phyloP scores from a whole-genome alignment of 768 basidiomycete species.

The Mycena belliarum region DNA sequence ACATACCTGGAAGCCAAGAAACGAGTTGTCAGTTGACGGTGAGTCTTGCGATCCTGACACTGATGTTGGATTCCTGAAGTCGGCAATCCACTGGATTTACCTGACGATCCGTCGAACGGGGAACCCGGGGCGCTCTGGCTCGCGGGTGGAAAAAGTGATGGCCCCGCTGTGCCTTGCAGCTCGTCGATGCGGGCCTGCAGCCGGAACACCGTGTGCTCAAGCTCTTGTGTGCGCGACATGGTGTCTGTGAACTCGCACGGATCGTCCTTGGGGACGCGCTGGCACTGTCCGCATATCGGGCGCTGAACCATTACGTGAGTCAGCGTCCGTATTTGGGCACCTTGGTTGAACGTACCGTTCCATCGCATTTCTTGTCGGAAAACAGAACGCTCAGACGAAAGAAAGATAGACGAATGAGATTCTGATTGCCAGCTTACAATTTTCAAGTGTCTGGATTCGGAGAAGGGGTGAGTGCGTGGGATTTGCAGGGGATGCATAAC shows the following conservation, averaged over 20 bases:
- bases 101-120: constrained; percentile 19
- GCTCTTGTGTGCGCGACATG: constrained; percentile 34
- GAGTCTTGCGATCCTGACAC: not conserved
- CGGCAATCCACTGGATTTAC: constrained; percentile 28
- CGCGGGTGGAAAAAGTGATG: constrained; percentile 17
- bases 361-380: constrained; percentile 19
- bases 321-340: accelerated
- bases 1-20: not conserved
- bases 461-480: no score
- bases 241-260: constrained; percentile 49
- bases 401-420: not conserved
- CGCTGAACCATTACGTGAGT: not conserved
- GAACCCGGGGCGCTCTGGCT: not conserved
- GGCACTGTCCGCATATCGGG: constrained; percentile 39
- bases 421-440: constrained; percentile 4
- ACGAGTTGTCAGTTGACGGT: not conserved
- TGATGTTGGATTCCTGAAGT: not conserved
- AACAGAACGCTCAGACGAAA: not conserved
- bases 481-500: not conserved
- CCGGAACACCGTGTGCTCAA: constrained; percentile 40
- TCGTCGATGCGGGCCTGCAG: constrained; percentile 41
- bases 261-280: constrained; percentile 35
- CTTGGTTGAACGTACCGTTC: not conserved
- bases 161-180: constrained; percentile 23
- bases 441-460: constrained; percentile 4